Conservation (phyloP, 202 grass and related monocot genomes). For the Zoysia matrella region DNA sequence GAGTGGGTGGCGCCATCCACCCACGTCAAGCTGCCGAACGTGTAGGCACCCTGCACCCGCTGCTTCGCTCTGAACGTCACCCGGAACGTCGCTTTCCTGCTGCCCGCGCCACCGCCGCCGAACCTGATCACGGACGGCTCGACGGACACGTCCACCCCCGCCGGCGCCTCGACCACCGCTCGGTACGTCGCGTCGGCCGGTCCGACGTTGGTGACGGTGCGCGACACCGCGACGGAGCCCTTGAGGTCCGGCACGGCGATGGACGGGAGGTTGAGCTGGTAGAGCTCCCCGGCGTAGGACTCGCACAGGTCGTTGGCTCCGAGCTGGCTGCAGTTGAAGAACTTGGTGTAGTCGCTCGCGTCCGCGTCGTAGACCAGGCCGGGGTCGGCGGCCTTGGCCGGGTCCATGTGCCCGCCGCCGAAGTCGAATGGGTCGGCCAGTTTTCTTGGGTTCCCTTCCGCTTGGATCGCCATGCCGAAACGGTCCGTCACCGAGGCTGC, state of each 20-base stretch:
- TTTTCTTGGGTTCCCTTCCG: slow-evolving; percentile 45
- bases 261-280: slow-evolving; percentile 50
- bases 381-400: slow-evolving; percentile 44
- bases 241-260: slow-evolving; percentile 50
- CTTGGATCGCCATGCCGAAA: slow-evolving; percentile 56
- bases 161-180: slow-evolving; percentile 30
- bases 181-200: background rate
- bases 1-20: slow-evolving; percentile 4
- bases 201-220: slow-evolving; percentile 58
- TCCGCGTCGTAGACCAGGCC: slow-evolving; percentile 63
- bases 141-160: slow-evolving; percentile 40
- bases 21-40: slow-evolving; percentile 77
- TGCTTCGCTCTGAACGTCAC: slow-evolving; percentile 36
- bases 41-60: slow-evolving; percentile 53
- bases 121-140: slow-evolving; percentile 42
- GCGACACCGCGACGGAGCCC: background rate
- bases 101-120: background rate
- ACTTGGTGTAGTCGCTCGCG: slow-evolving; percentile 37
- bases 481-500: slow-evolving; percentile 48
- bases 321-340: slow-evolving; percentile 42
- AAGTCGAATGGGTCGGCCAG: slow-evolving; percentile 62
- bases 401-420: slow-evolving; percentile 49
- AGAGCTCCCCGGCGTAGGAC: background rate
- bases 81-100: slow-evolving; percentile 29
- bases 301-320: background rate